Conservation (phyloP, 169 alveolate genomes). For the Eimeria sp. region DNA sequence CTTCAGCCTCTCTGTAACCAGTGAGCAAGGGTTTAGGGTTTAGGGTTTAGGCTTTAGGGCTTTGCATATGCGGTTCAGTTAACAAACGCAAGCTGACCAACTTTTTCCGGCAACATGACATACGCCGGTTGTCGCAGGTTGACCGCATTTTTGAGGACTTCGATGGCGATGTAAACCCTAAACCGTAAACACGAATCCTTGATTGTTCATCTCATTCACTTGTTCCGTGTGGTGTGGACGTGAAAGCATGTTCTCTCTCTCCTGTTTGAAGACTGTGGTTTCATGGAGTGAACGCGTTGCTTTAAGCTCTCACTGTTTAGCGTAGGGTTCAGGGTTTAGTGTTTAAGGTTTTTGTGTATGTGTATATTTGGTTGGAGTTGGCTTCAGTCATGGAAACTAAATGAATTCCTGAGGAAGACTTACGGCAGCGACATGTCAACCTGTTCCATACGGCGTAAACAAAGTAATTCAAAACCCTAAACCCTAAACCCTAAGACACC, state of each 20-base stretch:
- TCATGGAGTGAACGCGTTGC: background rate
- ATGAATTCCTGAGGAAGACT: slow-evolving; percentile 15
- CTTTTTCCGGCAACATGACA: slow-evolving; percentile 49
- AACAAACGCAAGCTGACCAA: slow-evolving; percentile 43
- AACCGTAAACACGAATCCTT: background rate
- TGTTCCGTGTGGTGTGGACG: background rate
- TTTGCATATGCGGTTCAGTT: background rate
- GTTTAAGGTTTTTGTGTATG: background rate
- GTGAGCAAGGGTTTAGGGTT: background rate
- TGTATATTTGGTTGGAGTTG: background rate
- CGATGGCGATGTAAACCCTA: slow-evolving; percentile 37
- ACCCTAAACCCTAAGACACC: slow-evolving; percentile 1
- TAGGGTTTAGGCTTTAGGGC: slow-evolving; percentile 22
- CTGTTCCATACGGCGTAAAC: slow-evolving; percentile 32
- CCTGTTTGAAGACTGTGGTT: background rate
- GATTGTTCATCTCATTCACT: background rate
- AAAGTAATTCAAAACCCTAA: background rate
- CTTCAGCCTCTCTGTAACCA: background rate
- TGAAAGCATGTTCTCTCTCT: background rate
- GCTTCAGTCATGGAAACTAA: slow-evolving; percentile 1
- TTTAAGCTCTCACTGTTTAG: background rate
- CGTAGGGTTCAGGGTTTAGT: background rate
- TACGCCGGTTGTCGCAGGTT: slow-evolving; percentile 22
- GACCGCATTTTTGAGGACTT: slow-evolving; percentile 43
- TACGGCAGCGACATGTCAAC: slow-evolving; percentile 26